Evolutionary conservation across 2,329 filamentous ascomycete genomes (phyloP), one percentile per base, ranked within the genome.

Genomic region (Trichoderma brevicompactum): DNA sequence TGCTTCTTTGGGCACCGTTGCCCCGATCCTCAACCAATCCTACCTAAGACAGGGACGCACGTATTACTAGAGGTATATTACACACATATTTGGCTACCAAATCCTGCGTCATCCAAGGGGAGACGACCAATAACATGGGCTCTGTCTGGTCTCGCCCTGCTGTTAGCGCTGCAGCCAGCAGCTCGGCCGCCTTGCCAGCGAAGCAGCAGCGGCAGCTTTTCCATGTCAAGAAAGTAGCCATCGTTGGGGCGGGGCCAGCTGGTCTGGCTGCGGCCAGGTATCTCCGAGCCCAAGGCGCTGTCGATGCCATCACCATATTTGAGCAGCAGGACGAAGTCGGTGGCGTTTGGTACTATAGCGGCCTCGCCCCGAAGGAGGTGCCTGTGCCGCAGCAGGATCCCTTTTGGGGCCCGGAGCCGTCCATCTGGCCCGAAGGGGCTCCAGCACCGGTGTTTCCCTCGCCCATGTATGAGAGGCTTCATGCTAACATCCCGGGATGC

Each of bases 281-380:
- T 73, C 82, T 97, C 17, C 75, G 85, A 10, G 92, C 90, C 0
- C 92, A 89, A 82, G 73, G 81, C 43, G 69, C 75, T 1, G 95
- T 95, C 72, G 79, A 87, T 12, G 84, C 81, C 36, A 88, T 98
- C 66, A 85, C 88, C 66, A 77, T 97, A 44, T 96, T 91, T 72
- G 95, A 98, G 77, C 92, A 97, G 77, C 88, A 92, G 69, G 80
- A 83, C 50, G 83, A 86, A 54, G 85, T 90, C 7, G 94, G 93
- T 65, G 94, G 95, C 2, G 86, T 95, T 9, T 98, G 94, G 94
- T 90, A 92, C 72, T 93, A 96, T 76, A 88, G 84, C 68, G 79
- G 81, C 34, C 77, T 75, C 66, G 82, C 76, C 64, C 81, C 74
- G 68, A 83, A 70, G 69, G 79, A 73, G 66, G 83, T 73, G 70